Base-by-base conservation (phyloP, 1,139 yeast genomes). In the Suhomyces bribrorum region DNA sequence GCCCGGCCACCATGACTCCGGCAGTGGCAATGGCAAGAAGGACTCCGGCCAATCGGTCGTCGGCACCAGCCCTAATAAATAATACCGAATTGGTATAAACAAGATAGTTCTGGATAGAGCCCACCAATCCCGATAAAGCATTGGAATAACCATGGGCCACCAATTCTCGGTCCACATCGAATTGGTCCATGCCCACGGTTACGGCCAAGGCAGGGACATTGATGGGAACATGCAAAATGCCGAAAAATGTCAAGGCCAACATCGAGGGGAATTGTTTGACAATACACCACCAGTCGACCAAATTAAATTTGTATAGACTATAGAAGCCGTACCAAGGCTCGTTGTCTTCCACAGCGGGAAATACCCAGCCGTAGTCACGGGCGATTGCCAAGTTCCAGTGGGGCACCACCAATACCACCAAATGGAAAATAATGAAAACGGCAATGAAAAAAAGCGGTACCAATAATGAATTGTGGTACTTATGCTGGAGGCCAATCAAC, bases 171-270 rank as follows among this genome's bases (percentile, higher is more conserved):
- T 92, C 96, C 20, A 92, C 95, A 56, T 90, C 96, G 47, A 86
- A 79, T 46, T 83, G 84, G 57, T 85, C 92, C 75, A 86, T 85
- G 5, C 89, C 88, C 4, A 87, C 77, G 2, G 96, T 85, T 13
- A 92, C 94, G 0, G 97, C 97, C 40, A 92, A 70, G 0, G 98
- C 97, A 3, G 98, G 98, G 6, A 92, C 97, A 57, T 92, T 92
- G 47, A 92, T 92, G 5, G 98, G 98, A 9, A 92, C 98, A 57
- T 92, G 98, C 38, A 92, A 66, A 31, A 92, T 85, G 5, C 98
- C 98, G 55, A 92, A 92, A 58, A 92, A 92, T 0, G 98, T 90
- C 47, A 92, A 68, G 0, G 98, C 98, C 45, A 92, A 67, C 97
- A 92, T 92, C 4, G 95, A 85, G 6, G 98, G 98, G 12, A 89